phyloP scores from a whole-genome alignment of 1,284 basidiomycete genomes.

The Puccinia novopanici region DNA sequence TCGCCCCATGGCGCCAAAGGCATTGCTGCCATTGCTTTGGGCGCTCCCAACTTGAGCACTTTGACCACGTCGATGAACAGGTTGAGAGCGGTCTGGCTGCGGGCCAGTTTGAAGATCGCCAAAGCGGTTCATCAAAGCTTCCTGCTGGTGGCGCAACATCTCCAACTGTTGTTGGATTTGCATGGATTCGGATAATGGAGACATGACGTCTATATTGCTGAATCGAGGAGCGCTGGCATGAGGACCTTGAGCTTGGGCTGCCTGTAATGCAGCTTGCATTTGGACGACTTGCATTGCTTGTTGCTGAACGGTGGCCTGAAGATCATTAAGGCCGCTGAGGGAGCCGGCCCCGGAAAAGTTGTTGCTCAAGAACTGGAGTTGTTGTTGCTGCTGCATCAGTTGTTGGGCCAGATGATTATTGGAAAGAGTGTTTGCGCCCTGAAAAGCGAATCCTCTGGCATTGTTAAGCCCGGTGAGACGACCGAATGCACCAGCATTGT shows the following conservation, averaged over 20 bases:
- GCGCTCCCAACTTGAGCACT: constrained; percentile 50
- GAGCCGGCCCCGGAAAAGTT: constrained; percentile 20
- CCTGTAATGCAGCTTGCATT: constrained; percentile 53
- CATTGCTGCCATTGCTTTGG: constrained; percentile 61
- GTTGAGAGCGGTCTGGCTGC: constrained; percentile 38
- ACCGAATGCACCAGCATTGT: constrained; percentile 33
- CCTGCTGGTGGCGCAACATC: constrained; percentile 60
- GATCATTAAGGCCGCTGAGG: constrained; percentile 41
- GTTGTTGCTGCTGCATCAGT: constrained; percentile 45
- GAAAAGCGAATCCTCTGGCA: constrained; percentile 33
- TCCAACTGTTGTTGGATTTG: constrained; percentile 62
- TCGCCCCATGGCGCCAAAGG: constrained; percentile 47
- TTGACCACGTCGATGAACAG: constrained; percentile 52
- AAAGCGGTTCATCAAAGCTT: constrained; percentile 60
- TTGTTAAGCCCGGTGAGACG: constrained; percentile 33
- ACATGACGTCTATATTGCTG: constrained; percentile 42
- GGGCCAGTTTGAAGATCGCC: constrained; percentile 52
- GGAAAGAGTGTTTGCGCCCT: constrained; percentile 12
- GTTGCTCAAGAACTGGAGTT: constrained; percentile 46
- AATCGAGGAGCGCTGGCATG: constrained; percentile 18
- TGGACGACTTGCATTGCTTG: constrained; percentile 56
- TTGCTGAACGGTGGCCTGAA: constrained; percentile 55
- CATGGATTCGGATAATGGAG: constrained; percentile 59
- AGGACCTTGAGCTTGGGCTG: constrained; percentile 24
- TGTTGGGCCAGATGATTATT: constrained; percentile 48